These are phyloP conservation scores for Teratosphaeria gauchensis DNA, from an alignment of 2,329 filamentous ascomycete species.

Conservation along the genomic window DNA sequence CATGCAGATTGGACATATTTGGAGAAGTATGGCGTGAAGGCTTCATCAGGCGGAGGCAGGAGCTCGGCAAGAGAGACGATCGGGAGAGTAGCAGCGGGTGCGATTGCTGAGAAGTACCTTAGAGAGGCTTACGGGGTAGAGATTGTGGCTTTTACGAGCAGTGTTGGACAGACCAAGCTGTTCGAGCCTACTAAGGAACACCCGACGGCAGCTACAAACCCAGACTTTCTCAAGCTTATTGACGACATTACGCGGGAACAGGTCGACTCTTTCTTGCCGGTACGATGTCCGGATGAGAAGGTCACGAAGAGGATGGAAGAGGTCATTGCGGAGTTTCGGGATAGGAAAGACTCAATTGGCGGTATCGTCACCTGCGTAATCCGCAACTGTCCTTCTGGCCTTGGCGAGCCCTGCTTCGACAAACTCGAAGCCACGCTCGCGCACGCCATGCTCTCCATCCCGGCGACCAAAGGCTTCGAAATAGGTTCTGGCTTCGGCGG, in stretches of 20 bases:
- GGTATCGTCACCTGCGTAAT: constrained; percentile 93
- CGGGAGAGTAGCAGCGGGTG: constrained; percentile 76
- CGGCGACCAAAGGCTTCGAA: constrained; percentile 91
- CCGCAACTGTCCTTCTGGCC: constrained; percentile 69
- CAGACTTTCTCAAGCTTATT: constrained; percentile 66
- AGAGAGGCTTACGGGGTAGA: constrained; percentile 71
- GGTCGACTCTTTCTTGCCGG: constrained; percentile 77
- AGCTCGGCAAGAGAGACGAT: constrained; percentile 94
- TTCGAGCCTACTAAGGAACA: constrained; percentile 61
- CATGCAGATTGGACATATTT: constrained; percentile 97
- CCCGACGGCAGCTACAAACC: constrained; percentile 63
- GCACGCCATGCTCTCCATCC: constrained; percentile 91
- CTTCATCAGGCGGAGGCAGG: constrained; percentile 78
- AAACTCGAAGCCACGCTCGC: constrained; percentile 87
- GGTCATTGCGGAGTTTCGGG: constrained; percentile 66
- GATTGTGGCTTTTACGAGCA: constrained; percentile 83
- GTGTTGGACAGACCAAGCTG: constrained; percentile 69
- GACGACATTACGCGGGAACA: constrained; percentile 61
- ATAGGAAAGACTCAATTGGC: constrained; percentile 78
- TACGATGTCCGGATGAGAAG: constrained; percentile 68
- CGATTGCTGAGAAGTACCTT: constrained; percentile 90
- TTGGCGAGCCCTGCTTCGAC: constrained; percentile 91
- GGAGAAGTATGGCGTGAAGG: constrained; percentile 93
- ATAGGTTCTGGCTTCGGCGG: constrained; percentile 88
- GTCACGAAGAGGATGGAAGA: constrained; percentile 64